These are phyloP conservation scores for Boletus sensibilis DNA, from an alignment of 768 basidiomycete genomes.

Conservation along the genomic window DNA sequence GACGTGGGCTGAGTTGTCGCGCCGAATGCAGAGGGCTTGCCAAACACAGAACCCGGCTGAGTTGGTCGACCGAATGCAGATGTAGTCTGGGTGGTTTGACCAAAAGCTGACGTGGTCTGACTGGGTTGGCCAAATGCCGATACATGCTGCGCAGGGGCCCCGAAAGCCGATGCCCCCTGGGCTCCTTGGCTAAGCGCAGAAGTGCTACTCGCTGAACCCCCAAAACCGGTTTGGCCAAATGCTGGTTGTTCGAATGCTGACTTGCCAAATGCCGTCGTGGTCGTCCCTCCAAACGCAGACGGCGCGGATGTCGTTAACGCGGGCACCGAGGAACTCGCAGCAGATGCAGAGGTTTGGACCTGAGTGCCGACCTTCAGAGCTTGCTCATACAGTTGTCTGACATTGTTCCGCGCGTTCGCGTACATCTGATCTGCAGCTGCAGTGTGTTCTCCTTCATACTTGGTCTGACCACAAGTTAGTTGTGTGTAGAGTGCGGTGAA, in stretches of 20 bases:
- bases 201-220: conserved; percentile 6
- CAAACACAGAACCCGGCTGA: conserved; percentile 37
- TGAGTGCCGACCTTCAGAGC: conserved; percentile 45
- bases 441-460: conserved; percentile 60
- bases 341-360: conserved; percentile 6
- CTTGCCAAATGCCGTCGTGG: conserved; percentile 24
- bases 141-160: conserved; percentile 31
- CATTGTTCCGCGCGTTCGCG: conserved; percentile 49
- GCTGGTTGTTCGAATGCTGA: conserved; percentile 38
- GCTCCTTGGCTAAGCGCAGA: conserved; percentile 31
- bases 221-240: conserved; percentile 40
- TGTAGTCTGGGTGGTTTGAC: conserved; percentile 28
- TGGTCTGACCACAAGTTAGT: conserved; percentile 36
- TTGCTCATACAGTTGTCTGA: conserved; percentile 50
- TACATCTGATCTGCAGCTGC: conserved; percentile 50
- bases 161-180: conserved; percentile 35
- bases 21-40: conserved; percentile 39
- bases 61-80: conserved; percentile 35
- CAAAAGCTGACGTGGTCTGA: conserved; percentile 38
- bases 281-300: conserved; percentile 37
- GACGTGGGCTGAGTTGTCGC: conserved; percentile 27
- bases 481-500: not conserved
- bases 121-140: conserved; percentile 41
- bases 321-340: conserved; percentile 18
- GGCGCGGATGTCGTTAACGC: conserved; percentile 27